Evolutionary conservation across 2,329 filamentous ascomycete genomes (phyloP), one percentile per base, ranked within the genome.

Genomic region (Apiospora arundinis): DNA sequence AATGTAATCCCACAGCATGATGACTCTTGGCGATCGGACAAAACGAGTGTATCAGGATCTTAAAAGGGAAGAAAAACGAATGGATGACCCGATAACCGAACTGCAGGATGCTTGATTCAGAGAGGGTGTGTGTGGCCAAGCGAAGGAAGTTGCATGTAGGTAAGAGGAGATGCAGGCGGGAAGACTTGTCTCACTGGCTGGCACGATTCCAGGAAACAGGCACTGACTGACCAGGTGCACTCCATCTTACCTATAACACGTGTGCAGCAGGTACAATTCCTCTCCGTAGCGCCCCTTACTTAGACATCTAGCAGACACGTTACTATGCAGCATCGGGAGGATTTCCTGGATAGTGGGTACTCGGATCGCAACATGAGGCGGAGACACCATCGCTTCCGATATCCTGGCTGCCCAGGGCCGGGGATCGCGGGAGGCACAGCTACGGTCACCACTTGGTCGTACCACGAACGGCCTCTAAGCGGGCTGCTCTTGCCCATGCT

Each of bases 1-100:
- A 37, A 75, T 72, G 67, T 73, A 75, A 69, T 75, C 74, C 68
- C 71, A 72, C 63, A 66, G 21, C 63, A 66, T 65, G 18, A n/a
- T 45, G 23, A 37, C 11, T 18, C 12, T 56, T 56, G 25, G 25
- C 49, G 21, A 32, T 5, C 25, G 16, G 25, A 21, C 6, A 32
- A 18, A 21, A 56, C 48, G 49, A 56, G 25, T 32, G 25, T 56
- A 32, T 32, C 49, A 56, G 49, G 5, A 12, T 32, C 16, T 18
- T 7, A 9, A 32, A 56, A 32, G 32, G 48, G n/a, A 49, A 49
- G 40, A 49, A 2, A 49, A 25, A 25, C n/a, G 48, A 32, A 56
- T 5, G 14, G 49, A 32, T 7, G 11, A 25, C 12, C 25, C 4
- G 49, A 56, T 56, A 56, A 25, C 49, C 49, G 48, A 12, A 25